These are phyloP conservation scores for Plasmodium sp. DNA, from an alignment of 169 alveolate species.

Conservation along the genomic window DNA sequence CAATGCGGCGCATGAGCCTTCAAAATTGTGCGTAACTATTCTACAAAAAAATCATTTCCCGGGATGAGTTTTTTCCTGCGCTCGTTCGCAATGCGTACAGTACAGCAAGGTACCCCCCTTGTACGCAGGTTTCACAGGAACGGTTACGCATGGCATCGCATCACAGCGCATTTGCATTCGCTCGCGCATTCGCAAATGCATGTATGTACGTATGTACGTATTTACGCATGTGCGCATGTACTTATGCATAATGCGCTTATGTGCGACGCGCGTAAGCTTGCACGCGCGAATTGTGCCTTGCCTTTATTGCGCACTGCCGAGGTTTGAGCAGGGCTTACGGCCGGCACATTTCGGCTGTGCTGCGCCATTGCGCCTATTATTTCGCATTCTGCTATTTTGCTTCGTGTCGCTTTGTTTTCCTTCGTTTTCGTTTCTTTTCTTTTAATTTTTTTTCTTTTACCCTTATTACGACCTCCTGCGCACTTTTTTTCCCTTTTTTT, in stretches of 20 bases:
- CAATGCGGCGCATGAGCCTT: not conserved
- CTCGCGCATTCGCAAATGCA: not conserved
- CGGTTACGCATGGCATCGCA: not conserved
- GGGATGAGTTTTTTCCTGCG: not conserved
- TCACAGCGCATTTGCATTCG: not conserved
- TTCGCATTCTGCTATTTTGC: not conserved
- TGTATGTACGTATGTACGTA: not conserved
- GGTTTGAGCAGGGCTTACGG: not conserved
- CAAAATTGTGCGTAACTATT: not conserved
- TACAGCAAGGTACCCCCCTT: not conserved
- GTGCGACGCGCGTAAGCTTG: not conserved
- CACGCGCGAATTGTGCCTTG: not conserved
- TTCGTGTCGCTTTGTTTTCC: not conserved
- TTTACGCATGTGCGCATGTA: not conserved
- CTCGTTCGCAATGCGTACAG: not conserved
- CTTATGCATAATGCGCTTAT: not conserved
- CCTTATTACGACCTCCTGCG: not conserved
- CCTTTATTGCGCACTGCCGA: not conserved
- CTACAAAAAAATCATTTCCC: not conserved
- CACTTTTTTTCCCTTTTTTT: not conserved
- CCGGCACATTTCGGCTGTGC: not conserved
- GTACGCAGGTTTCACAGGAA: not conserved
- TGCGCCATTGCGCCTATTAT: not conserved
- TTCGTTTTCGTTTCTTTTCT: not conserved
- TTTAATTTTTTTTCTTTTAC: not conserved